Percentiles rank a stretch among this genome's conserved stretches.
Evolutionary conservation across 2,329 filamentous ascomycete genomes (phyloP).

Genomic region (Colletotrichum liriopes): DNA sequence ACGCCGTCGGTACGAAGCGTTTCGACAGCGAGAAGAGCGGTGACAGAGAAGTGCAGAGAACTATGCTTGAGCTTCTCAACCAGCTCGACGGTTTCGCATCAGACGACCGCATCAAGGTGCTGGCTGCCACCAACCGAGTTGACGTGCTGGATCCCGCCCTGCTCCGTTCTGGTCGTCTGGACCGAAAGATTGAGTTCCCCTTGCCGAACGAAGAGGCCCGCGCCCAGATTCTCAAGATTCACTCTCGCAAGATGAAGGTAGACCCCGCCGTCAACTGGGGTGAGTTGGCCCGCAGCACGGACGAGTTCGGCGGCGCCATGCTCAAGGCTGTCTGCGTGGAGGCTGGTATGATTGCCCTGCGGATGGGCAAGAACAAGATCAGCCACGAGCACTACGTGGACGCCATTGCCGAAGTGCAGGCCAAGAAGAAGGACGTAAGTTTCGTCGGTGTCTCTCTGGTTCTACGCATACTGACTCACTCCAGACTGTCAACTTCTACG

Average conservation of each 20-base stretch:
- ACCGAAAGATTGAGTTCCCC: constrained; percentile 98
- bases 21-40: constrained; percentile 99
- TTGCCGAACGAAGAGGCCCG: constrained; percentile 97
- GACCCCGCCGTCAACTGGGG: constrained; percentile 95
- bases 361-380: constrained; percentile 96
- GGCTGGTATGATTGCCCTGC: constrained; percentile 97
- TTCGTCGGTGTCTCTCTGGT: background rate
- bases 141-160: constrained; percentile 94
- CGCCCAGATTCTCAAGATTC: constrained; percentile 96
- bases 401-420: constrained; percentile 95
- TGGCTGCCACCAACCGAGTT: constrained; percentile 94
- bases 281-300: constrained; percentile 94
- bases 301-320: constrained; percentile 98
- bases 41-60: constrained; percentile 97
- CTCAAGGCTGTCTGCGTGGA: constrained; percentile 99
- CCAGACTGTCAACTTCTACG: constrained; percentile 73
- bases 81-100: constrained; percentile 98
- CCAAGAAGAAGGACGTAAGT: constrained; percentile 92
- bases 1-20: constrained; percentile 98
- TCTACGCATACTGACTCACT: constrained; percentile 46
- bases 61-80: constrained; percentile 98
- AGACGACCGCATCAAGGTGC: constrained; percentile 95
- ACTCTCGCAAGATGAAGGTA: constrained; percentile 98
- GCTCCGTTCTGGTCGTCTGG: constrained; percentile 90
- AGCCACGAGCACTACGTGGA: constrained; percentile 99